These are phyloP conservation scores for Saccharomyces pastorianus DNA, from an alignment of 1,139 yeast species.

Conservation along the genomic window DNA sequence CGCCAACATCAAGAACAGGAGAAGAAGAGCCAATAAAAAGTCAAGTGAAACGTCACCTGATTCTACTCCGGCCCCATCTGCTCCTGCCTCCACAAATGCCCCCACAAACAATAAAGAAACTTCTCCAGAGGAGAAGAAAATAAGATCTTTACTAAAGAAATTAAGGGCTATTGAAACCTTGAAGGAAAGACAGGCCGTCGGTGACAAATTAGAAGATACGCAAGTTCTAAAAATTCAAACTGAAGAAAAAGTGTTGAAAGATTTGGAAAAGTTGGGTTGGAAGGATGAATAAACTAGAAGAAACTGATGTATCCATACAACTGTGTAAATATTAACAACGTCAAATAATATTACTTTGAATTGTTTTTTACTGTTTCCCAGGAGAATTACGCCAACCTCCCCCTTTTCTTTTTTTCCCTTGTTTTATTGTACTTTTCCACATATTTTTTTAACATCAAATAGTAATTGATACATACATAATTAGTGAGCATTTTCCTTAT, in stretches of 20 bases:
- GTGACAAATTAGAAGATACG: conserved; percentile 85
- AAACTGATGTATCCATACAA: not conserved
- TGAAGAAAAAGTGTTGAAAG: conserved; percentile 70
- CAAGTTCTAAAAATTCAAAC: conserved; percentile 84
- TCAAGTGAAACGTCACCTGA: conserved; percentile 21
- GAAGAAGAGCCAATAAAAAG: conserved; percentile 67
- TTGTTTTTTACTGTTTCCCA: not conserved
- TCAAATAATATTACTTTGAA: not conserved
- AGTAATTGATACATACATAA: not conserved
- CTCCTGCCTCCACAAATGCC: conserved; percentile 9
- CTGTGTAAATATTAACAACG: conserved; percentile 1
- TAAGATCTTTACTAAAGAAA: conserved; percentile 83
- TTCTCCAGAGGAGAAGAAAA: conserved; percentile 72
- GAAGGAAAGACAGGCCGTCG: conserved; percentile 75
- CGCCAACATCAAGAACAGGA: conserved; percentile 69
- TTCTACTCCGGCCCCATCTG: conserved; percentile 22
- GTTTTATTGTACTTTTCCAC: not conserved
- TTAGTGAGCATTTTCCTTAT: not conserved
- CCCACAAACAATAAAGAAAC: conserved; percentile 17
- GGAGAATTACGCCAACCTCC: not conserved
- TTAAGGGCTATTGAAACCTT: conserved; percentile 87
- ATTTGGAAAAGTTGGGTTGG: conserved; percentile 73
- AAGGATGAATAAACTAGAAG: conserved; percentile 16
- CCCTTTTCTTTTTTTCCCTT: not conserved
- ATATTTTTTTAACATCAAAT: not conserved